Evolutionary conservation across 2,329 filamentous ascomycete species (phyloP).

Genomic region (Claviceps pusilla): DNA sequence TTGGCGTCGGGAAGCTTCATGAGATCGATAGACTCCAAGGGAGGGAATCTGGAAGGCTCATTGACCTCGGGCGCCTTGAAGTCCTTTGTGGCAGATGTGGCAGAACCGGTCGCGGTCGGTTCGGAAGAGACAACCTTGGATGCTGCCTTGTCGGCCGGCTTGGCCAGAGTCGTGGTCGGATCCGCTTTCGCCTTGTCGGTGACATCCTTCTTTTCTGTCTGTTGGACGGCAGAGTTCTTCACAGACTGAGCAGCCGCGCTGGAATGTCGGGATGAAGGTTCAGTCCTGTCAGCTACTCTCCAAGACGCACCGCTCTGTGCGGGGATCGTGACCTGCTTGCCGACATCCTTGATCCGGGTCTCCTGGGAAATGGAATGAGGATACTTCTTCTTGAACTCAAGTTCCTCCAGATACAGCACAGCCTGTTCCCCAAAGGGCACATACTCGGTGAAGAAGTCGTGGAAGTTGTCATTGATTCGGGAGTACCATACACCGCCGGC

Average conservation of each 20-base stretch:
- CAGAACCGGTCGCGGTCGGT: constrained; percentile 11
- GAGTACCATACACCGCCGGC: constrained; percentile 85
- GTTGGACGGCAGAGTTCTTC: constrained; percentile 14
- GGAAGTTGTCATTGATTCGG: constrained; percentile 89
- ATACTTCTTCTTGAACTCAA: constrained; percentile 81
- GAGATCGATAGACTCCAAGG: constrained; percentile 60
- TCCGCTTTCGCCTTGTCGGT: constrained; percentile 14
- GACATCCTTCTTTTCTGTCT: constrained; percentile 17
- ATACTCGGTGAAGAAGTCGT: constrained; percentile 98
- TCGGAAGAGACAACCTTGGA: constrained; percentile 4
- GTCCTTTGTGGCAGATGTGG: constrained; percentile 16
- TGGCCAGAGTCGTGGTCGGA: constrained; percentile 13
- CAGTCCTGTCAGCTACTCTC: constrained; percentile 51
- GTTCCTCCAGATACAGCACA: constrained; percentile 89
- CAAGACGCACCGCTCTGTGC: constrained; percentile 76
- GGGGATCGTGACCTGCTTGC: constrained; percentile 66
- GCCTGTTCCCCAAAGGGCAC: constrained; percentile 87
- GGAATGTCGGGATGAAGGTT: constrained; percentile 43
- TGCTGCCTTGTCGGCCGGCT: constrained; percentile 18
- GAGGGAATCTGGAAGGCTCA: constrained; percentile 48
- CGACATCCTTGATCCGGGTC: constrained; percentile 37
- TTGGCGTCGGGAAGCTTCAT: constrained; percentile 59
- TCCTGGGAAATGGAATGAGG: constrained; percentile 30
- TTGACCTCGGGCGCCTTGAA: constrained; percentile 48
- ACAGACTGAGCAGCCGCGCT: constrained; percentile 31